These are phyloP conservation scores for Hirsutella thompsonii DNA, from an alignment of 2,329 filamentous ascomycete genomes.

Conservation along the genomic window DNA sequence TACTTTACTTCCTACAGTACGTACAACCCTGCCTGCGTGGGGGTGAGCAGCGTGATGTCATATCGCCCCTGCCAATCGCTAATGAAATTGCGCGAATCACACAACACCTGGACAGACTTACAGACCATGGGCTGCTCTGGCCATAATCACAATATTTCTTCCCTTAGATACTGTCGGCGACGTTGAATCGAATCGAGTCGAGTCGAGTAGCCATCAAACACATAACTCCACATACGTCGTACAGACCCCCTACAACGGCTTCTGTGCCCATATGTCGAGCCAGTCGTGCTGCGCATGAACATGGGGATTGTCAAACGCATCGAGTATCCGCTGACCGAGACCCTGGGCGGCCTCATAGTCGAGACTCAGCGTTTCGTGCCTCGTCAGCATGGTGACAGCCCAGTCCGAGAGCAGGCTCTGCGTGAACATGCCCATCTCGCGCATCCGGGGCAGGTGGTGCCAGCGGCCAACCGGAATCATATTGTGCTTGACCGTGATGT, in stretches of 20 bases:
- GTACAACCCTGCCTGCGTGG: too few relatives aligned
- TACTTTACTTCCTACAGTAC: too few relatives aligned
- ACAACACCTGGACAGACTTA: too few relatives aligned
- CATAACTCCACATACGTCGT: too few relatives aligned
- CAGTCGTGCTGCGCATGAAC: constrained; percentile 21
- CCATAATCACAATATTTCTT: too few relatives aligned
- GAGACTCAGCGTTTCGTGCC: constrained; percentile 19
- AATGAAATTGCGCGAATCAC: too few relatives aligned
- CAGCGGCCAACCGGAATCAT: constrained; percentile 24
- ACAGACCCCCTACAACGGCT: constrained; percentile 10
- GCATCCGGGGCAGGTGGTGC: constrained; percentile 18
- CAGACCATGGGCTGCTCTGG: too few relatives aligned
- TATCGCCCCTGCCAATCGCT: too few relatives aligned
- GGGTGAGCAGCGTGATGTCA: too few relatives aligned
- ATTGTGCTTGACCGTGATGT: constrained; percentile 15
- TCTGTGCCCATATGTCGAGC: constrained; percentile 25
- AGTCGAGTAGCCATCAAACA: too few relatives aligned
- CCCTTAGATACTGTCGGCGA: too few relatives aligned
- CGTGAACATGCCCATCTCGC: constrained; percentile 24
- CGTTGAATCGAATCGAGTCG: too few relatives aligned
- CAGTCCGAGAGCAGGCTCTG: constrained; percentile 22
- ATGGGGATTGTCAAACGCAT: constrained; percentile 17
- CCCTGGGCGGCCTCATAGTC: constrained; percentile 18
- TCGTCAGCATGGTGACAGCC: constrained; percentile 18
- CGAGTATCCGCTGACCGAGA: constrained; percentile 17